These are phyloP conservation scores for Ogataea henricii DNA, from an alignment of 805 yeast species.

Conservation along the genomic window DNA sequence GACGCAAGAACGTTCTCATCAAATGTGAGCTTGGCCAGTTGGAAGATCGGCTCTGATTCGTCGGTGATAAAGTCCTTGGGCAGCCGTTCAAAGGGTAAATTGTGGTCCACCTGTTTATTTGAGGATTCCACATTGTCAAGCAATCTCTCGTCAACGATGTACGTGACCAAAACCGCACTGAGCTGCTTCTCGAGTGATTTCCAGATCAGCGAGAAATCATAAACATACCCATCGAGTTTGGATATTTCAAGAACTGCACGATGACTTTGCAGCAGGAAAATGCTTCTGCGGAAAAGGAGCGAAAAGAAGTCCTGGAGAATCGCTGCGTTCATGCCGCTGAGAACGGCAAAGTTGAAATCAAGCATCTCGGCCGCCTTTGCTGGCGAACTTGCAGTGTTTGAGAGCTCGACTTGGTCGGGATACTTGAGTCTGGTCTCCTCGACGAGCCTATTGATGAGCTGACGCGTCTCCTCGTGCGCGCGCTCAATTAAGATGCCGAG, in stretches of 20 bases:
- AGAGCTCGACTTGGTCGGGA: constrained; percentile 33
- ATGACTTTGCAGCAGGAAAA: constrained; percentile 69
- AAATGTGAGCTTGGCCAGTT: constrained; percentile 35
- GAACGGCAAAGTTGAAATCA: constrained; percentile 19
- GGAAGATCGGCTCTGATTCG: constrained; percentile 35
- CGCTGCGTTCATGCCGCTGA: constrained; percentile 35
- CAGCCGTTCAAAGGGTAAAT: constrained; percentile 25
- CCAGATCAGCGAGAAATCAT: constrained; percentile 42
- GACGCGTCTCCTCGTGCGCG: constrained; percentile 62
- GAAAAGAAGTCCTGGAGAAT: constrained; percentile 72
- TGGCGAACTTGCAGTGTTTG: constrained; percentile 13
- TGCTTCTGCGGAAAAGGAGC: constrained; percentile 62
- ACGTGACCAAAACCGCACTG: constrained; percentile 39
- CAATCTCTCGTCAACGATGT: constrained; percentile 38
- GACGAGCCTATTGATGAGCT: constrained; percentile 58
- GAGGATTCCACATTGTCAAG: constrained; percentile 26
- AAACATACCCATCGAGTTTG: constrained; percentile 26
- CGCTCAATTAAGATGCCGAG: constrained; percentile 55
- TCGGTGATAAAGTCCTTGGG: constrained; percentile 25
- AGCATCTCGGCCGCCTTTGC: constrained; percentile 14
- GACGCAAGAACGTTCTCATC: constrained; percentile 34
- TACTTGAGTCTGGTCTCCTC: constrained; percentile 65
- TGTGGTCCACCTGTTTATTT: constrained; percentile 14
- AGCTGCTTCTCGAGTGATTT: constrained; percentile 44
- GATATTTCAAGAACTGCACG: constrained; percentile 63